phyloP scores from a whole-genome alignment of 2,329 filamentous ascomycete species.

The Calycina herbarum region DNA sequence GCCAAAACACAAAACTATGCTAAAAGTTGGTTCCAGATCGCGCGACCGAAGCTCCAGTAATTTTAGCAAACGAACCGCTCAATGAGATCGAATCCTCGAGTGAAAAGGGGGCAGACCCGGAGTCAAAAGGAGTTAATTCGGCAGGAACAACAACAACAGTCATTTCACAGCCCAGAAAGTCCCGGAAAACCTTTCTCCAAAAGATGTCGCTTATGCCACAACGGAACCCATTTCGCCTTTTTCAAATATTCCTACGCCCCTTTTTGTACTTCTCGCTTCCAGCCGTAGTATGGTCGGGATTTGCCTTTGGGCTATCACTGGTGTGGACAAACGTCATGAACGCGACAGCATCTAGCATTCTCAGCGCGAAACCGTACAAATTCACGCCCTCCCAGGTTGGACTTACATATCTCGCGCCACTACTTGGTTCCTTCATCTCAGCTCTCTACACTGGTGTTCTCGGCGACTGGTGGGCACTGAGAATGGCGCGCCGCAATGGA shows the following conservation, averaged over 20 bases:
- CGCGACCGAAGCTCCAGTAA: too few relatives aligned
- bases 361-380: constrained; percentile 39
- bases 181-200: constrained; percentile 27
- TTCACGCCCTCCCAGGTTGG: constrained; percentile 39
- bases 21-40: too few relatives aligned
- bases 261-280: constrained; percentile 39
- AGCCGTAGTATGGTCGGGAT: constrained; percentile 38
- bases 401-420: constrained; percentile 36
- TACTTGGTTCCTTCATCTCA: constrained; percentile 28
- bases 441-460: constrained; percentile 29
- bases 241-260: constrained; percentile 36
- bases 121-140: too few relatives aligned
- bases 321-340: constrained; percentile 42
- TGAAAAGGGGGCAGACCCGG: too few relatives aligned
- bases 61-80: too few relatives aligned
- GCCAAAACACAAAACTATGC: too few relatives aligned
- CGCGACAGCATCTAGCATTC: constrained; percentile 38
- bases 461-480: constrained; percentile 37
- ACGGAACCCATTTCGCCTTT: constrained; percentile 28
- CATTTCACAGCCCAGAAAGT: too few relatives aligned
- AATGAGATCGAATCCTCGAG: too few relatives aligned
- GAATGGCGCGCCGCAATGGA: constrained; percentile 43
- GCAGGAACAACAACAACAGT: too few relatives aligned
- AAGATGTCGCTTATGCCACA: constrained; percentile 31
- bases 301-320: constrained; percentile 40